Conservation (phyloP, 768 basidiomycete species). For the Tulasnella sp. region DNA sequence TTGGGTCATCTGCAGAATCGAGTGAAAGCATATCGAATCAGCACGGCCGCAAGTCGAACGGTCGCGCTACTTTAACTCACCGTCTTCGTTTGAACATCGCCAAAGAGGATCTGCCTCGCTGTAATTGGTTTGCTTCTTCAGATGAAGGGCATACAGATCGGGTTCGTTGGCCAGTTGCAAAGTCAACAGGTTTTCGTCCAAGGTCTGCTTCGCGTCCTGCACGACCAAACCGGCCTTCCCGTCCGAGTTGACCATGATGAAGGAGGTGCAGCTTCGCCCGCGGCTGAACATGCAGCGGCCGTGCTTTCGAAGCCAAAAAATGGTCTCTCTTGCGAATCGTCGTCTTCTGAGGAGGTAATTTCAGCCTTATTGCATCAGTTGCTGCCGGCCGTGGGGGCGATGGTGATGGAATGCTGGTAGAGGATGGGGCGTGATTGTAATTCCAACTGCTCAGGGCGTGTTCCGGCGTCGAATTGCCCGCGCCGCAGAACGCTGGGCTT, state of each 20-base stretch:
- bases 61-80: neutral
- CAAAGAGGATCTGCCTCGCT: conserved; percentile 13
- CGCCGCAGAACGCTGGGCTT: too few relatives aligned
- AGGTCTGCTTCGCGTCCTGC: conserved; percentile 49
- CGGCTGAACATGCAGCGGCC: too few relatives aligned
- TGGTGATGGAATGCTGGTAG: too few relatives aligned
- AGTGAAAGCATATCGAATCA: neutral
- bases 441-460: too few relatives aligned
- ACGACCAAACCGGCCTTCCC: conserved; percentile 20
- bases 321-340: too few relatives aligned
- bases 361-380: too few relatives aligned
- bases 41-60: neutral
- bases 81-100: neutral
- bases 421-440: too few relatives aligned
- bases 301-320: conserved; percentile 51
- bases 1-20: conserved; percentile 16
- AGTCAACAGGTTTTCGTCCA: conserved; percentile 63
- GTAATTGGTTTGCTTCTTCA: conserved; percentile 8
- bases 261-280: conserved; percentile 47
- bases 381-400: too few relatives aligned
- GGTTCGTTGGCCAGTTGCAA: conserved; percentile 48
- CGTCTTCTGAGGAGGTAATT: too few relatives aligned
- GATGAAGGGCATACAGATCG: conserved; percentile 11
- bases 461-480: too few relatives aligned
- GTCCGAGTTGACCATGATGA: conserved; percentile 16